Conservation (phyloP, 2,329 filamentous ascomycete genomes). For the Ascochyta rabiei region DNA sequence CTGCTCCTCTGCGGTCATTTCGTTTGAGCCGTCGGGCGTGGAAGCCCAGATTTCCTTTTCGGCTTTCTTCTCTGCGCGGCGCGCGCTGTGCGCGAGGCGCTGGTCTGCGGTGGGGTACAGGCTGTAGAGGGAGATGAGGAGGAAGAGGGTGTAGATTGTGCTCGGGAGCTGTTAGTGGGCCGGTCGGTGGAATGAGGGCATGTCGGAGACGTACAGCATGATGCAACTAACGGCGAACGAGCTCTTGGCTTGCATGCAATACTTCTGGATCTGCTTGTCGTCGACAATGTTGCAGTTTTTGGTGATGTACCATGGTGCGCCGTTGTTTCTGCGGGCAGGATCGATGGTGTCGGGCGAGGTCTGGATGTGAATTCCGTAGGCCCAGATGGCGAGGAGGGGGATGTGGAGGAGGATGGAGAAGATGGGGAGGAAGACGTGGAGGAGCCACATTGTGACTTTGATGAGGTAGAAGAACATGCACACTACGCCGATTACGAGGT, state of each 20-base stretch:
- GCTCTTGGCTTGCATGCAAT: conserved; percentile 72
- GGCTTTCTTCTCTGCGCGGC: conserved; percentile 42
- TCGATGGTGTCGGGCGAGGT: conserved; percentile 76
- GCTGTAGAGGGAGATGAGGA: conserved; percentile 65
- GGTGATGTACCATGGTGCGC: conserved; percentile 76
- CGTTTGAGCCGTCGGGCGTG: conserved; percentile 35
- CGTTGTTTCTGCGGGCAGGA: conserved; percentile 63
- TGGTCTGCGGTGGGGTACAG: conserved; percentile 52
- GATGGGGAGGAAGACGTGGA: conserved; percentile 73
- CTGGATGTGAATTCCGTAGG: conserved; percentile 71
- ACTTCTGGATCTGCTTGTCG: conserved; percentile 59
- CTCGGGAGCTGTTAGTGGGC: conserved; percentile 46
- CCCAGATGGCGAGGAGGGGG: conserved; percentile 66
- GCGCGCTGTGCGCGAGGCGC: conserved; percentile 30
- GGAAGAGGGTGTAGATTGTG: conserved; percentile 64
- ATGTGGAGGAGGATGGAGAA: conserved; percentile 65
- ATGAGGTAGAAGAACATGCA: conserved; percentile 76
- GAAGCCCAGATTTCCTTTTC: conserved; percentile 43
- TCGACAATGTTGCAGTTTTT: conserved; percentile 69
- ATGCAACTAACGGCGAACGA: conserved; percentile 68
- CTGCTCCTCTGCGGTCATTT: conserved; percentile 47
- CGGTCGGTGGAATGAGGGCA: background rate
- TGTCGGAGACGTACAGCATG: conserved; percentile 67
- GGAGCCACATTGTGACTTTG: conserved; percentile 72
- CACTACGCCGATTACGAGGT: conserved; percentile 76